Base-by-base conservation (phyloP, 1,284 basidiomycete species). In the Tetrapyrgos nigripes region DNA sequence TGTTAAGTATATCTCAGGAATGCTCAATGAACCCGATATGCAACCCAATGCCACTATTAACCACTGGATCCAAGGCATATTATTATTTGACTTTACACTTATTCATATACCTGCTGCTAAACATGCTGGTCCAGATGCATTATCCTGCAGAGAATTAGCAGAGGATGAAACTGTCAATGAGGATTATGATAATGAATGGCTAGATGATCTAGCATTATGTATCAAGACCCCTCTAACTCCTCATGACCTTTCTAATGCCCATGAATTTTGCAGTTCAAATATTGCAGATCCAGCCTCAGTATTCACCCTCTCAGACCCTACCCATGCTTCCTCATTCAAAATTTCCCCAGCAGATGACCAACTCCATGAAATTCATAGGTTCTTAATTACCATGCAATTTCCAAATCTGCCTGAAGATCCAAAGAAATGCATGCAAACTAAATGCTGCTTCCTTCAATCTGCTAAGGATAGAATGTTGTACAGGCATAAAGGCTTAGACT, bases 391-490 rank as follows among this genome's bases (percentile, higher is more conserved):
- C 0, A 48, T 68, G 0, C 37, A 53, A 27, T 19, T 50, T n/a
- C 66, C 67, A 26, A 13, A 17, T 31, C 27, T 55, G 47, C 37
- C 37, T 40, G 37, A 9, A 4, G 37, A 40, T n/a, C 37, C 37
- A 40, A 40, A 17, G 17, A 26, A n/a, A 33, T 35, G 46, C 28
- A 6, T 29, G 53, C 44, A 63, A 53, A 31, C 48, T 28, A 47
- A 58, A 23, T 17, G 17, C 19, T 23, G 50, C 53, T 37, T 71
- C 62, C 52, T 66, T 54, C 50, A 53, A 57, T 54, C 33, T 53
- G 45, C 35, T 14, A 45, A 9, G 40, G 54, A 45, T 26, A 45
- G 4, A 33, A 50, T 27, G 33, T 19, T 62, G 27, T 60, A 47
- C n/a, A 57, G 43, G 35, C 26, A 29, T 23, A 60, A 60, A 29